Conservation (phyloP, 495 filamentous ascomycete species). For the Penicillium daleae region DNA sequence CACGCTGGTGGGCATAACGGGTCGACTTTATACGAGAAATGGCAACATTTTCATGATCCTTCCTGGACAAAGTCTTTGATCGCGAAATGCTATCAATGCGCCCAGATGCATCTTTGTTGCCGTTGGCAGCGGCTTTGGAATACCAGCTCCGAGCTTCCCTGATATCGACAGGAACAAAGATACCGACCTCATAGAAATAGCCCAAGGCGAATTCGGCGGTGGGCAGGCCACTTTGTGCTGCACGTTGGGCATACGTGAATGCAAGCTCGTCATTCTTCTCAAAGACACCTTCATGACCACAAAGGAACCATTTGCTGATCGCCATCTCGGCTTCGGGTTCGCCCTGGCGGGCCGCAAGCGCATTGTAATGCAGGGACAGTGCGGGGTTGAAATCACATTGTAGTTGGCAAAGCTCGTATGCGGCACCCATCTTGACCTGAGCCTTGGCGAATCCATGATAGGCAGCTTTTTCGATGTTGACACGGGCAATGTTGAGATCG, state of each 20-base stretch:
- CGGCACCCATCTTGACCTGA: conserved; percentile 95
- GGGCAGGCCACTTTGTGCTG: conserved; percentile 75
- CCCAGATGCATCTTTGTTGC: conserved; percentile 84
- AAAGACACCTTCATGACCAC: conserved; percentile 88
- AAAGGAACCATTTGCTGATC: conserved; percentile 98
- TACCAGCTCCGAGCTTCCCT: conserved; percentile 90
- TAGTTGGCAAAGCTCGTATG: conserved; percentile 91
- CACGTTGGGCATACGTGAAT: conserved; percentile 86
- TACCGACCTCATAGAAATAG: conserved; percentile 96
- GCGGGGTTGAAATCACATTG: conserved; percentile 95
- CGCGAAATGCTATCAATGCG: conserved; percentile 84
- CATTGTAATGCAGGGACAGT: conserved; percentile 93
- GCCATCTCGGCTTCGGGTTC: conserved; percentile 93
- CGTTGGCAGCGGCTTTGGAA: conserved; percentile 82
- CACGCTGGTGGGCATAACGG: conserved; percentile 78
- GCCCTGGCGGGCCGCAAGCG: conserved; percentile 84
- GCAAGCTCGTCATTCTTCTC: conserved; percentile 94
- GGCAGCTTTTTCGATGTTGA: conserved; percentile 95
- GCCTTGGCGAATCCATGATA: conserved; percentile 97
- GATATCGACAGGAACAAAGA: conserved; percentile 79
- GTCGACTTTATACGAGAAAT: conserved; percentile 84
- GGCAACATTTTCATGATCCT: conserved; percentile 91
- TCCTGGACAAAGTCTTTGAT: conserved; percentile 82
- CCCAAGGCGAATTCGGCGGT: conserved; percentile 97
- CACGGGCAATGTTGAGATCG: conserved; percentile 73